These are phyloP conservation scores for Pyrrhoderma noxium DNA, from an alignment of 1,284 basidiomycete genomes.

Conservation along the genomic window DNA sequence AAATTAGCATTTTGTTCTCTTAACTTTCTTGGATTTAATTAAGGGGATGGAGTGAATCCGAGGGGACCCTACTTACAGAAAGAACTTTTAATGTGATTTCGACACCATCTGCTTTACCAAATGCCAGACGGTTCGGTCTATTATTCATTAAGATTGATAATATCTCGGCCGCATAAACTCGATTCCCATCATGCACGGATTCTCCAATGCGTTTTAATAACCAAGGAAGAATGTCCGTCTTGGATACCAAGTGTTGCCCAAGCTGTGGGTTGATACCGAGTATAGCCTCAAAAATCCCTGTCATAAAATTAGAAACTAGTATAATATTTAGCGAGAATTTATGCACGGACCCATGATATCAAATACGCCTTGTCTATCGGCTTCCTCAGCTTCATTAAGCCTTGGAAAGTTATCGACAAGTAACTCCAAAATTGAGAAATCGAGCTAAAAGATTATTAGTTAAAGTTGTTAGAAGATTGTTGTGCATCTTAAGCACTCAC, in stretches of 20 bases:
- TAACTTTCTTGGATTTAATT: too few species aligned
- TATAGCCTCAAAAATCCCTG: conserved; percentile 90
- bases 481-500: conserved; percentile 38
- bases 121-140: conserved; percentile 51
- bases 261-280: conserved; percentile 78
- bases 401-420: conserved; percentile 84
- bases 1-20: background rate
- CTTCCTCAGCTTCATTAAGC: conserved; percentile 78
- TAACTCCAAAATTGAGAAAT: conserved; percentile 79
- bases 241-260: conserved; percentile 59
- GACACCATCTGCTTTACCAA: conserved; percentile 70
- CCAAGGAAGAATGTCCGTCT: conserved; percentile 76
- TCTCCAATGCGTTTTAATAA: conserved; percentile 70
- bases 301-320: conserved; percentile 11
- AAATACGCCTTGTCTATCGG: conserved; percentile 85
- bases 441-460: conserved; percentile 42
- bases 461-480: background rate
- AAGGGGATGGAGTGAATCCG: conserved; percentile 11
- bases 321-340: background rate
- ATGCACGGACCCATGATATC: conserved; percentile 75
- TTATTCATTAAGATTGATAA: conserved; percentile 80
- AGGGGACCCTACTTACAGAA: conserved; percentile 50
- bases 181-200: conserved; percentile 76
- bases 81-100: conserved; percentile 73
- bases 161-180: conserved; percentile 82